Conservation (phyloP, 108 stramenopile genomes). For the Cyclotella distinguenda region DNA sequence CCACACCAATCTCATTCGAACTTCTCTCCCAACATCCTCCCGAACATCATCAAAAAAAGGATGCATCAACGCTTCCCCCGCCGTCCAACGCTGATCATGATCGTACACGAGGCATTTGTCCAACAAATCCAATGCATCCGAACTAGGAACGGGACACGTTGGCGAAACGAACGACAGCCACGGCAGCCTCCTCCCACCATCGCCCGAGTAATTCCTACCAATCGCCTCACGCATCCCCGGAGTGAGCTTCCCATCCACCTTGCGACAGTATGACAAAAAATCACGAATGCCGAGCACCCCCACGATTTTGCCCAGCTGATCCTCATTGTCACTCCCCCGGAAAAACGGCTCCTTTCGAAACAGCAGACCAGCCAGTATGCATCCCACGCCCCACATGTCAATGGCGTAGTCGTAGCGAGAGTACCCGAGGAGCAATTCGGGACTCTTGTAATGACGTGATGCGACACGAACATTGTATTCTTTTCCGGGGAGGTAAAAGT, state of each 20-base stretch:
- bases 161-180: constrained; percentile 42
- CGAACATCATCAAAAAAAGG: constrained; percentile 83
- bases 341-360: constrained; percentile 83
- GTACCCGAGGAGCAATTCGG: constrained; percentile 85
- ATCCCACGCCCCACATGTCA: constrained; percentile 88
- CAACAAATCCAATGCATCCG: constrained; percentile 70
- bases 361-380: constrained; percentile 78
- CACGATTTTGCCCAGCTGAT: constrained; percentile 80
- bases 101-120: constrained; percentile 82
- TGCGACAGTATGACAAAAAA: constrained; percentile 57
- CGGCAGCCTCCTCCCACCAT: constrained; percentile 29
- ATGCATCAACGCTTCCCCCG: constrained; percentile 81
- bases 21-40: constrained; percentile 48
- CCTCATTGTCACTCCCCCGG: constrained; percentile 78
- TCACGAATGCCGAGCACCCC: constrained; percentile 73
- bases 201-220: constrained; percentile 39
- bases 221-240: constrained; percentile 39
- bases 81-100: constrained; percentile 75
- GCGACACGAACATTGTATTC: constrained; percentile 90
- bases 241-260: constrained; percentile 49
- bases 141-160: constrained; percentile 47
- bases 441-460: constrained; percentile 90
- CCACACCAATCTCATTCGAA: constrained; percentile 37
- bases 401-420: constrained; percentile 79
- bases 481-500: constrained; percentile 87